Base-by-base conservation (phyloP, 2,329 filamentous ascomycete genomes). In the Aspergillus viridinutans region DNA sequence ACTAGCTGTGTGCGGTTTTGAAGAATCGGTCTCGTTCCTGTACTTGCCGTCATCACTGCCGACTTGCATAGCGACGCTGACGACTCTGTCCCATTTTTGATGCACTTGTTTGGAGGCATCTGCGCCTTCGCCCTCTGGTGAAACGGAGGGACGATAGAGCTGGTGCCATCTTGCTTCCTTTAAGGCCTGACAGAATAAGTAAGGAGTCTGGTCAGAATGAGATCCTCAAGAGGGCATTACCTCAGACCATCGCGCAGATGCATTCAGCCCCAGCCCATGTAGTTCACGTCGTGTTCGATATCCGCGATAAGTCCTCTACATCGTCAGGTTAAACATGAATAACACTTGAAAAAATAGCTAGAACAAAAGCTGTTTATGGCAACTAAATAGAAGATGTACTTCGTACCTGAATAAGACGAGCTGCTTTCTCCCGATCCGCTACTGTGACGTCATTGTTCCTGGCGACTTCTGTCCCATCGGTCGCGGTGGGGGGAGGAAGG, bases 61-160 rank as follows among this genome's bases (percentile, higher is more conserved):
- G 0, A 90, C 92, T 48, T 87, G 81, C 51, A 85, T 82, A 3
- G 89, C 88, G 45, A 94, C 87, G 20, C 83, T 79, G 20, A 87
- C 85, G 0, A 83, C 85, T 61, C 89, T 89, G 65, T 85, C 86
- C 92, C 92, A 96, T 57, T 90, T 88, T 55, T 83, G 78, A 43
- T 83, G 81, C 14, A 89, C 88, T 32, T 74, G 71, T 12, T 72
- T 69, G 9, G 72, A 70, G 23, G 42, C 60, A 45, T 53, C 61
- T 47, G 49, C 58, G 43, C 54, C 17, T n/a, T 57, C 23, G 14
- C 47, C 23, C 12, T 59, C 25, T 38, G 57, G 38, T 55, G 50
- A 23, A 23, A 23, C 35, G 52, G 57, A 74, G 28, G 81, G 81
- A 35, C 69, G 71, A 20, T 69, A 75, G 20, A 78, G 65, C 50